Evolutionary conservation across 495 filamentous ascomycete species (phyloP).

Genomic region (Oleoguttula mirabilis): DNA sequence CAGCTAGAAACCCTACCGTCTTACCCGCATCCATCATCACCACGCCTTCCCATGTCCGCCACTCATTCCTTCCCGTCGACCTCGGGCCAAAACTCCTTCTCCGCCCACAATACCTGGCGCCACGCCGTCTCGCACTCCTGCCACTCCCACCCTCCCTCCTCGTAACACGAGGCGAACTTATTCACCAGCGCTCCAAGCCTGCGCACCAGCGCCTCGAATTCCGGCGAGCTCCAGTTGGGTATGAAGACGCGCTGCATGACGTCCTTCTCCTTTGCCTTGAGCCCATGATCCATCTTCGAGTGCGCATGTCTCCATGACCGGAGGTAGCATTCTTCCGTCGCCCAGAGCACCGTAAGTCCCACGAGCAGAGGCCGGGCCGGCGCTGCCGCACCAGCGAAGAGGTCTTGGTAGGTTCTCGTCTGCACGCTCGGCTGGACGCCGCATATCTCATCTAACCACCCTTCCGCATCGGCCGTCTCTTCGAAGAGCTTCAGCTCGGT

Average conservation of each 20-base stretch:
- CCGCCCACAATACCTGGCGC: constrained; percentile 15
- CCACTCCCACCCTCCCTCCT: constrained; percentile 16
- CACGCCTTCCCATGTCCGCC: no score
- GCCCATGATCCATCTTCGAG: constrained; percentile 7
- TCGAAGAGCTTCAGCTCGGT: constrained; percentile 15
- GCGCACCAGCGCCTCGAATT: constrained; percentile 18
- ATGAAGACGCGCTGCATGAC: constrained; percentile 20
- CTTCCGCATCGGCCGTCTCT: constrained; percentile 12
- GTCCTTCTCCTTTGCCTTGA: constrained; percentile 12
- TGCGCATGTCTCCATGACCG: constrained; percentile 12
- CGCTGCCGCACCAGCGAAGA: constrained; percentile 18
- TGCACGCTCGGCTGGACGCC: constrained; percentile 5
- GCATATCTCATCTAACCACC: constrained; percentile 16
- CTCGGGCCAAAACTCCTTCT: constrained; percentile 19
- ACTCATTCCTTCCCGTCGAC: no score
- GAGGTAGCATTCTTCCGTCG: constrained; percentile 19
- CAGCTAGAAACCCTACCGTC: no score
- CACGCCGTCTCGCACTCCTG: constrained; percentile 17
- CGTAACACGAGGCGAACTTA: constrained; percentile 7
- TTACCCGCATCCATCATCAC: no score
- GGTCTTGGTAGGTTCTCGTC: constrained; percentile 17
- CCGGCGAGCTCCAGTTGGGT: constrained; percentile 15
- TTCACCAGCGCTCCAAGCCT: constrained; percentile 16
- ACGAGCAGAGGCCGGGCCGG: constrained; percentile 11
- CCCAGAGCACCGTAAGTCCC: constrained; percentile 16